phyloP scores from a whole-genome alignment of 2,329 filamentous ascomycete genomes.

The Uncinocarpus reesii region DNA sequence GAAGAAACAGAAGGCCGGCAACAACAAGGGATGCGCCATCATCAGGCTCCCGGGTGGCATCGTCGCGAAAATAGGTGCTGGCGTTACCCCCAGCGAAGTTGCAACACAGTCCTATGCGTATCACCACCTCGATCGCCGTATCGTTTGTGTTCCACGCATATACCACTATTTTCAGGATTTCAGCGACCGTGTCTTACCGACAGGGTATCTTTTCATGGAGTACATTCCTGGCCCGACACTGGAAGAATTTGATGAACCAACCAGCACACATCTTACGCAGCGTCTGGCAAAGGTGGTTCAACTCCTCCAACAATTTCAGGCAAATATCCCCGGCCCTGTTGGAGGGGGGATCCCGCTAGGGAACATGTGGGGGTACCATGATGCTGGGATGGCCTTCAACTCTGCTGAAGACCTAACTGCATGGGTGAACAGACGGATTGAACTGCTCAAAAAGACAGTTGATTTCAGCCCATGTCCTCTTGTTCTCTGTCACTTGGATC shows the following conservation, averaged over 20 bases:
- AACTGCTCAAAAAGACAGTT: not conserved
- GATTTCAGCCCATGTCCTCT: not conserved
- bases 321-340: conserved; percentile 17
- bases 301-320: conserved; percentile 15
- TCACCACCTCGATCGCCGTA: conserved; percentile 16
- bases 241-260: conserved; percentile 11
- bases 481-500: not conserved
- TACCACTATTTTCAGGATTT: conserved; percentile 19
- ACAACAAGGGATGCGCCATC: not conserved
- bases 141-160: conserved; percentile 20
- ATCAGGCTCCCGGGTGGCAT: not conserved
- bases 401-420: not conserved
- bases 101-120: conserved; percentile 19
- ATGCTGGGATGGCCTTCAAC: not conserved
- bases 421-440: not conserved
- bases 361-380: not conserved
- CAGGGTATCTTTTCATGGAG: conserved; percentile 22
- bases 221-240: conserved; percentile 18
- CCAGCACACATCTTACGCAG: conserved; percentile 13
- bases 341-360: not conserved
- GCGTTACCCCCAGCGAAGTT: not conserved
- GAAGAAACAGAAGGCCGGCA: not conserved
- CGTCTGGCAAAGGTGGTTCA: conserved; percentile 17
- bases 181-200: conserved; percentile 8
- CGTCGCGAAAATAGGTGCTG: not conserved